Evolutionary conservation across 225 moss, liverwort and hornwort genomes (phyloP).

Genomic region (Sphagnum tenellum): DNA sequence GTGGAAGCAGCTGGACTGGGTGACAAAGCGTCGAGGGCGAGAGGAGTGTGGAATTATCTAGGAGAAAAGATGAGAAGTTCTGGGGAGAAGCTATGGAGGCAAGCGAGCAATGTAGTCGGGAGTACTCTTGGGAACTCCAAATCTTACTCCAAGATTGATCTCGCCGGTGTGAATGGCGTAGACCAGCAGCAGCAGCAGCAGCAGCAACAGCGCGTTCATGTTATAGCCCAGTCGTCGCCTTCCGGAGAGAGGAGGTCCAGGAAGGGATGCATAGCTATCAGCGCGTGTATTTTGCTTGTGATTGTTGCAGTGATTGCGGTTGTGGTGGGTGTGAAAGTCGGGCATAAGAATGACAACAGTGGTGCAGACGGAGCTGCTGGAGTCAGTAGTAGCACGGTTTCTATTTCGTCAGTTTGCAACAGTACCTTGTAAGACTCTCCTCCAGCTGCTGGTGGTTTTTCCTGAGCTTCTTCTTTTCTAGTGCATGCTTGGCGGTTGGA

Average conservation of each 20-base stretch:
- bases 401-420: constrained; percentile 23
- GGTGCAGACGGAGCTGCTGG: constrained; percentile 4
- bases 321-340: constrained; percentile 18
- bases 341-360: constrained; percentile 5
- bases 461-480: background rate
- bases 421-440: constrained; percentile 35
- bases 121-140: constrained; percentile 28
- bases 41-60: too few species aligned
- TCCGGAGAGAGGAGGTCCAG: constrained; percentile 19
- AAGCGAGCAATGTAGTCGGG: constrained; percentile 29
- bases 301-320: constrained; percentile 14
- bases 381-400: background rate
- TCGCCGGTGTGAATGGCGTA: constrained; percentile 1
- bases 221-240: background rate
- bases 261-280: constrained; percentile 38
- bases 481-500: constrained; percentile 4
- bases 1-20: too few species aligned
- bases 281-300: constrained; percentile 19
- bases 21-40: too few species aligned
- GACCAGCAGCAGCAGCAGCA: background rate
- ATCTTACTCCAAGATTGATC: constrained; percentile 8
- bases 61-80: background rate
- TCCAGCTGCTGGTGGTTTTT: background rate
- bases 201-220: background rate
- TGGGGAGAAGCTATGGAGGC: constrained; percentile 29